Conservation (phyloP, 495 filamentous ascomycete species). For the Aspergillus biplanus region DNA sequence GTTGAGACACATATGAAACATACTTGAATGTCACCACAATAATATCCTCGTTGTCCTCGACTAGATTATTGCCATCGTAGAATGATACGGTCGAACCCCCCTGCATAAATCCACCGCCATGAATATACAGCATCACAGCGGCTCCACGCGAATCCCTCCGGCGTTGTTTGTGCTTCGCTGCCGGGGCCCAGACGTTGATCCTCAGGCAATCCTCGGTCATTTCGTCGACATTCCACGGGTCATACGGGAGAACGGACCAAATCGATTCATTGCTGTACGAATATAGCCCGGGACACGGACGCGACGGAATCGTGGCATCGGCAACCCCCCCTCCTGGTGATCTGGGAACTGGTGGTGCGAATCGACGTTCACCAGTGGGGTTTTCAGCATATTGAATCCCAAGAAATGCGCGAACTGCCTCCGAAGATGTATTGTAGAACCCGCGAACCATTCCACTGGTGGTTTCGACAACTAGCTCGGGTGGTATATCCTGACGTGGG, state of each 20-base stretch:
- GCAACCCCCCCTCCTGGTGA: neutral
- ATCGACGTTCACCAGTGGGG: conserved; percentile 26
- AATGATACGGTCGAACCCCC: conserved; percentile 37
- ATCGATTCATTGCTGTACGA: conserved; percentile 22
- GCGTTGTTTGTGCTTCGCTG: conserved; percentile 5
- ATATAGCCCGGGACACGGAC: conserved; percentile 20
- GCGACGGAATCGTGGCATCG: conserved; percentile 17
- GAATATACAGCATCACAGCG: conserved; percentile 28
- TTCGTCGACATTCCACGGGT: conserved; percentile 2
- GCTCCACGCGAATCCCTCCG: conserved; percentile 4
- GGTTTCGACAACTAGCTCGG: conserved; percentile 29
- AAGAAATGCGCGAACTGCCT: conserved; percentile 37
- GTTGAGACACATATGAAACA: neutral
- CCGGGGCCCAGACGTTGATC: conserved; percentile 54
- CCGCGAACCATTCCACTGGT: conserved; percentile 41
- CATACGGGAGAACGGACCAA: conserved; percentile 10
- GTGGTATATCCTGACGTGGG: too few species aligned
- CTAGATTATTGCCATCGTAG: conserved; percentile 41
- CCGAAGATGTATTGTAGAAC: conserved; percentile 35
- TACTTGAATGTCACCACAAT: conserved; percentile 38
- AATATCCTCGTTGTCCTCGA: conserved; percentile 32
- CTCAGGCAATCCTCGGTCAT: conserved; percentile 56
- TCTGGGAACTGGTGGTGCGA: conserved; percentile 23
- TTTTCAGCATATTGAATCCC: conserved; percentile 42
- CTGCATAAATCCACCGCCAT: conserved; percentile 34